Conservation (phyloP, 164 flowering plant species). For the Sextonia rubra region DNA sequence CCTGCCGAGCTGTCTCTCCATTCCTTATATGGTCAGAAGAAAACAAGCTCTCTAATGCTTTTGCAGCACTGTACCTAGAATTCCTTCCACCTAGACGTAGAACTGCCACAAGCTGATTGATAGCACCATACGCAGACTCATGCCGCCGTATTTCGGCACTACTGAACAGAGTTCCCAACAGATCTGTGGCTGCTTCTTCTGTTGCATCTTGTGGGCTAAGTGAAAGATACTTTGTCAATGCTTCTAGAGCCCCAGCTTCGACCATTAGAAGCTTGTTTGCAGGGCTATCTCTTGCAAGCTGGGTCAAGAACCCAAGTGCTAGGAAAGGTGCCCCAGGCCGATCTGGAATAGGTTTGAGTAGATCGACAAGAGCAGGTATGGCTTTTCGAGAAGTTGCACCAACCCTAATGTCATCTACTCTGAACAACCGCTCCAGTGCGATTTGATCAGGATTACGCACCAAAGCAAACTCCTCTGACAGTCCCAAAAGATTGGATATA, state of each 20-base stretch:
- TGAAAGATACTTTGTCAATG: slow-evolving; percentile 87
- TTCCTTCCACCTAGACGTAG: slow-evolving; percentile 89
- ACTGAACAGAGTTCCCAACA: slow-evolving; percentile 72
- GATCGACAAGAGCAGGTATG: slow-evolving; percentile 86
- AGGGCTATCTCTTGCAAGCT: slow-evolving; percentile 83
- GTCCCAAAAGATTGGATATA: slow-evolving; percentile 63
- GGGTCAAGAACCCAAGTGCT: slow-evolving; percentile 79
- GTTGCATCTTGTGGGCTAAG: slow-evolving; percentile 96
- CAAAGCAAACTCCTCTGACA: slow-evolving; percentile 74
- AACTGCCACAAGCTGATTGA: slow-evolving; percentile 93
- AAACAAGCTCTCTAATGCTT: slow-evolving; percentile 90
- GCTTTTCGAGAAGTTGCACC: slow-evolving; percentile 97
- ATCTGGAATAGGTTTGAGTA: slow-evolving; percentile 97
- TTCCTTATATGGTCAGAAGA: slow-evolving; percentile 88
- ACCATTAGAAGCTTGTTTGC: slow-evolving; percentile 88
- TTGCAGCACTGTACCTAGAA: slow-evolving; percentile 94
- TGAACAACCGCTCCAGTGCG: slow-evolving; percentile 88
- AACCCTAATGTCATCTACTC: slow-evolving; percentile 96
- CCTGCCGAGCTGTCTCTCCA: slow-evolving; percentile 83
- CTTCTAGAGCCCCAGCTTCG: slow-evolving; percentile 93
- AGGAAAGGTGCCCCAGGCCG: slow-evolving; percentile 97
- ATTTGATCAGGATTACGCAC: slow-evolving; percentile 84
- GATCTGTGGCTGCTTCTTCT: slow-evolving; percentile 95
- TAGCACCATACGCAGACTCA: slow-evolving; percentile 89
- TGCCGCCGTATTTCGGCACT: slow-evolving; percentile 89